Evolutionary conservation across 225 moss, liverwort and hornwort species (phyloP).

Genomic region (Pleurozium schreberi): DNA sequence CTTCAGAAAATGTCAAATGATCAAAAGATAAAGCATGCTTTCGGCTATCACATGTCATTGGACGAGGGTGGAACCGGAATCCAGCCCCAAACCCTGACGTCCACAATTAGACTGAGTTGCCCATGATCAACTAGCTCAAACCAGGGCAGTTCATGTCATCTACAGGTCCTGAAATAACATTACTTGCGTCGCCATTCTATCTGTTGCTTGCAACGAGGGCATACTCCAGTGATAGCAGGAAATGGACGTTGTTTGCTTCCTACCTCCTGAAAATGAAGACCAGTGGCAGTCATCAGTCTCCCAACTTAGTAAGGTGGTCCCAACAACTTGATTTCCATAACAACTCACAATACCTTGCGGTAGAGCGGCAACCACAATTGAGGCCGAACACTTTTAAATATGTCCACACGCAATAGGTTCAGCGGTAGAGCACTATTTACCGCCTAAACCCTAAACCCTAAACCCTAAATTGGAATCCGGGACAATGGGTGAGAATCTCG

Average conservation of each 20-base stretch:
- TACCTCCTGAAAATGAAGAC: slow-evolving; percentile 29
- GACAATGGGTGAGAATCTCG: background rate
- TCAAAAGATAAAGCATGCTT: background rate
- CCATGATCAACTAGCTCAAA: background rate
- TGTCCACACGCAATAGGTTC: background rate
- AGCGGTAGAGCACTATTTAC: background rate
- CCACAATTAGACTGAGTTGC: background rate
- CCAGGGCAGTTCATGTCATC: background rate
- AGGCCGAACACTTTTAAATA: background rate
- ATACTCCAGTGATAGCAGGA: slow-evolving; percentile 53
- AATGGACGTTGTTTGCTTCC: slow-evolving; percentile 55
- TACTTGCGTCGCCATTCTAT: slow-evolving; percentile 71
- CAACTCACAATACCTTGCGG: background rate
- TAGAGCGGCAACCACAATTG: background rate
- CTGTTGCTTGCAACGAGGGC: slow-evolving; percentile 68
- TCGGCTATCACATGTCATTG: background rate
- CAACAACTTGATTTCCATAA: background rate
- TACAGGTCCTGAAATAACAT: background rate
- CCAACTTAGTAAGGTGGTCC: background rate
- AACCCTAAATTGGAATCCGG: background rate
- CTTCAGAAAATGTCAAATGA: background rate
- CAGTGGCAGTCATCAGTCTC: background rate
- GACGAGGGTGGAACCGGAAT: background rate
- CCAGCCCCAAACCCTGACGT: background rate
- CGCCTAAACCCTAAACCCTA: background rate